phyloP scores from a whole-genome alignment of 2,329 filamentous ascomycete genomes.

The Epichloe glyceriae region DNA sequence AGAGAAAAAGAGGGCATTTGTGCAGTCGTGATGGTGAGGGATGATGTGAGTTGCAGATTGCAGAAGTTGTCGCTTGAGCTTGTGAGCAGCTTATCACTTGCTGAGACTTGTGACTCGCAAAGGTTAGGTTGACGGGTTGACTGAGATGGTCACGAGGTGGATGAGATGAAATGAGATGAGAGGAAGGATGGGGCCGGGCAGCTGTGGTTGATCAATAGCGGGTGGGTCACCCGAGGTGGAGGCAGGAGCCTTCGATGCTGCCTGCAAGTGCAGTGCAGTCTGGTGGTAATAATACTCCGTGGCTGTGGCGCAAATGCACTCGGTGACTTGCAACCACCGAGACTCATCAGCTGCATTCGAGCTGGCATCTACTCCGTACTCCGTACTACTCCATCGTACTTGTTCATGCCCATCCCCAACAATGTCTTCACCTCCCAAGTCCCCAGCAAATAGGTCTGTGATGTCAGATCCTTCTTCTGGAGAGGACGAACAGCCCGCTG shows the following conservation, averaged over 20 bases:
- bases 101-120: neutral
- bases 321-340: no score
- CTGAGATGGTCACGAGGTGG: conserved; percentile 3
- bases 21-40: neutral
- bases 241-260: no score
- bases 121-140: neutral
- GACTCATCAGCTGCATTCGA: neutral
- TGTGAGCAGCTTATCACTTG: neutral
- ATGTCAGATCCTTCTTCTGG: neutral
- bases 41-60: neutral
- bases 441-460: conserved; percentile 4
- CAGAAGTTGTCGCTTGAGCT: neutral
- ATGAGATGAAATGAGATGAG: conserved; percentile 1
- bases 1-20: conserved; percentile 1
- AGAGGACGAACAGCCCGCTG: conserved; percentile 7
- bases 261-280: neutral
- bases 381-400: neutral
- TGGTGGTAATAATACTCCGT: no score
- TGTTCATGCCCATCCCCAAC: neutral
- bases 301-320: no score
- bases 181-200: neutral
- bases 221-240: neutral
- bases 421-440: conserved; percentile 9
- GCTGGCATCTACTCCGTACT: neutral
- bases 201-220: neutral